Percentiles rank a stretch among this genome's conserved stretches.
phyloP scores from a whole-genome alignment of 2,329 filamentous ascomycete genomes.

The Pseudogymnoascus sp. region DNA sequence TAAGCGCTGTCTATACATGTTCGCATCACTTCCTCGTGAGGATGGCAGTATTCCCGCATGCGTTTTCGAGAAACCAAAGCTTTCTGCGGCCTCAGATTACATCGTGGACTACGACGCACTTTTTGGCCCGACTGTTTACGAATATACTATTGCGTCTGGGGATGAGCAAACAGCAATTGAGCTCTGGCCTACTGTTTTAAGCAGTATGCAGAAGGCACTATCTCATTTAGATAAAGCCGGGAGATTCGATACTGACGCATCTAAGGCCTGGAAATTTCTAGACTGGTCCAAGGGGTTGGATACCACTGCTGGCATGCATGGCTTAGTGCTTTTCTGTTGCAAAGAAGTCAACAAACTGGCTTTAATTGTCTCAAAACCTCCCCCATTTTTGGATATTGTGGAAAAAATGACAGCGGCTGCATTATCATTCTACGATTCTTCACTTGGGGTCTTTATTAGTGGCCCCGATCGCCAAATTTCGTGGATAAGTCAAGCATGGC shows the following conservation, averaged over 20 bases:
- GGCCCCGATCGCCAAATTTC: conserved; percentile 25
- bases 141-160: conserved; percentile 27
- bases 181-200: conserved; percentile 27
- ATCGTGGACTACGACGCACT: conserved; percentile 32
- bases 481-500: conserved; percentile 27
- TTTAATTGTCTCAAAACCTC: conserved; percentile 18
- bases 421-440: conserved; percentile 16
- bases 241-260: conserved; percentile 17
- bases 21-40: conserved; percentile 27
- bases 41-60: conserved; percentile 30
- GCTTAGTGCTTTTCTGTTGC: conserved; percentile 25
- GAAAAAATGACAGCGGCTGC: conserved; percentile 19
- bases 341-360: conserved; percentile 26
- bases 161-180: conserved; percentile 24
- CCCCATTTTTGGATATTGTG: conserved; percentile 19
- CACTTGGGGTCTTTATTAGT: conserved; percentile 21
- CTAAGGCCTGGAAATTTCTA: conserved; percentile 26
- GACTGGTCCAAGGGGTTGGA: conserved; percentile 27
- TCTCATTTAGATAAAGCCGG: conserved; percentile 21
- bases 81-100: conserved; percentile 27
- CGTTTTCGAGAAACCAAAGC: conserved; percentile 28
- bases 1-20: conserved; percentile 31
- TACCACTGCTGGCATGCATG: conserved; percentile 26
- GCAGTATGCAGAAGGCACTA: conserved; percentile 23
- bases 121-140: conserved; percentile 27